Conservation (phyloP, 2,329 filamentous ascomycete species). For the Trichophyton rubrum region DNA sequence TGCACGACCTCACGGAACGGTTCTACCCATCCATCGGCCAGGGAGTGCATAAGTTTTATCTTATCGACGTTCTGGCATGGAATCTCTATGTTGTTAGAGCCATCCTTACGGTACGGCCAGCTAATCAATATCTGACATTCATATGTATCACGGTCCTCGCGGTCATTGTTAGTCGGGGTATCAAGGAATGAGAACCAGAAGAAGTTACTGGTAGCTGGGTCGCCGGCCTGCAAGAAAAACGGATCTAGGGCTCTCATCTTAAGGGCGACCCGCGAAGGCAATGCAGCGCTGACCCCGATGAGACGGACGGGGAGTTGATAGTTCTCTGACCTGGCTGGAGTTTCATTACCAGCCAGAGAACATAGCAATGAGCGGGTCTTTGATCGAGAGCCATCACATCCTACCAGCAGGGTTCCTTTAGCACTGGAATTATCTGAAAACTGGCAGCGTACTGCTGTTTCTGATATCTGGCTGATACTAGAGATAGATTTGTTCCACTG, state of each 20-base stretch:
- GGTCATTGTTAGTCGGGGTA: slow-evolving; percentile 22
- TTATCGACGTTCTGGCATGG: slow-evolving; percentile 32
- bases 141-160: slow-evolving; percentile 27
- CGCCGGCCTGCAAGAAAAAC: slow-evolving; percentile 43
- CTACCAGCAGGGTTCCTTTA: slow-evolving; percentile 36
- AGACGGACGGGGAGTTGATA: slow-evolving; percentile 38
- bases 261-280: slow-evolving; percentile 31
- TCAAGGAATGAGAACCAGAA: slow-evolving; percentile 37
- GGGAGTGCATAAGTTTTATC: slow-evolving; percentile 31
- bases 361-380: slow-evolving; percentile 28
- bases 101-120: slow-evolving; percentile 36
- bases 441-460: slow-evolving; percentile 28
- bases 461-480: slow-evolving; percentile 14
- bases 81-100: slow-evolving; percentile 27
- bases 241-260: slow-evolving; percentile 40
- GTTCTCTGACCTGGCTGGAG: slow-evolving; percentile 16
- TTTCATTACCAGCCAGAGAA: slow-evolving; percentile 8
- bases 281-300: slow-evolving; percentile 36
- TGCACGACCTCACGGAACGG: slow-evolving; percentile 37
- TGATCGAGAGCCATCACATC: slow-evolving; percentile 41
- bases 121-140: slow-evolving; percentile 41
- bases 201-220: slow-evolving; percentile 41
- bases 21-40: slow-evolving; percentile 39
- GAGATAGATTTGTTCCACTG: slow-evolving; percentile 34
- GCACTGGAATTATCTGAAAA: slow-evolving; percentile 38